phyloP scores from a whole-genome alignment of 2,329 filamentous ascomycete species.

The Canariomyces notabilis region DNA sequence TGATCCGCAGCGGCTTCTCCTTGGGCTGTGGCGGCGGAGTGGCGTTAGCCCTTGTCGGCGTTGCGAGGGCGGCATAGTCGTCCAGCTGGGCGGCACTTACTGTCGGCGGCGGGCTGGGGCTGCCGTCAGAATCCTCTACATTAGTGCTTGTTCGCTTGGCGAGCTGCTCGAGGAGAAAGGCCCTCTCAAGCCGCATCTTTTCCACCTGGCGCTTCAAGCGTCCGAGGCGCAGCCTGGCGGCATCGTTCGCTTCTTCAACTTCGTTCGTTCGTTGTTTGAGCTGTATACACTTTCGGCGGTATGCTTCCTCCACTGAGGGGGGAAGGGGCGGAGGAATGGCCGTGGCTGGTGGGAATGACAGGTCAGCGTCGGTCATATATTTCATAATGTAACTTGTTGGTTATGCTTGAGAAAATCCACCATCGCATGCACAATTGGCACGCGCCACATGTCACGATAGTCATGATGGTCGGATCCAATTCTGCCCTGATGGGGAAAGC shows the following conservation, averaged over 20 bases:
- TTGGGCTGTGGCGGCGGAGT: slow-evolving; percentile 52
- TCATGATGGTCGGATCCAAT: too few species aligned
- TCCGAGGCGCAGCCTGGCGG: slow-evolving; percentile 69
- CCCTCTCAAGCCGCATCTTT: slow-evolving; percentile 84
- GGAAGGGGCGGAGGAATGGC: slow-evolving; percentile 60
- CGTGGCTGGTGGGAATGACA: slow-evolving; percentile 27
- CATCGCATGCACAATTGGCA: not conserved
- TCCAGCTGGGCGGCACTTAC: slow-evolving; percentile 44
- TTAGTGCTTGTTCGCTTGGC: slow-evolving; percentile 68
- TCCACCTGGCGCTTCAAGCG: slow-evolving; percentile 81
- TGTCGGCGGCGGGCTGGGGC: slow-evolving; percentile 73
- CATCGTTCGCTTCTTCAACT: slow-evolving; percentile 87
- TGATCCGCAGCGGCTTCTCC: slow-evolving; percentile 70
- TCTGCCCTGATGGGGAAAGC: not conserved
- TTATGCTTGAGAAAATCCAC: not conserved
- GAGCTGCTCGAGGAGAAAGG: slow-evolving; percentile 68
- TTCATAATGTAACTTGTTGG: not conserved
- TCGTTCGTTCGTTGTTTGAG: slow-evolving; percentile 87
- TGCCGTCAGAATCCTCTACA: slow-evolving; percentile 73
- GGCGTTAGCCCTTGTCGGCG: slow-evolving; percentile 13
- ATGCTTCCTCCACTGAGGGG: slow-evolving; percentile 90
- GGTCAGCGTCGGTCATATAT: slow-evolving; percentile 9
- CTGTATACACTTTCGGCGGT: slow-evolving; percentile 93
- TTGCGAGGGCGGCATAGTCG: slow-evolving; percentile 15
- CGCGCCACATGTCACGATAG: not conserved